Evolutionary conservation across 495 filamentous ascomycete genomes (phyloP).

Genomic region (Talaromyces trachyspermus): DNA sequence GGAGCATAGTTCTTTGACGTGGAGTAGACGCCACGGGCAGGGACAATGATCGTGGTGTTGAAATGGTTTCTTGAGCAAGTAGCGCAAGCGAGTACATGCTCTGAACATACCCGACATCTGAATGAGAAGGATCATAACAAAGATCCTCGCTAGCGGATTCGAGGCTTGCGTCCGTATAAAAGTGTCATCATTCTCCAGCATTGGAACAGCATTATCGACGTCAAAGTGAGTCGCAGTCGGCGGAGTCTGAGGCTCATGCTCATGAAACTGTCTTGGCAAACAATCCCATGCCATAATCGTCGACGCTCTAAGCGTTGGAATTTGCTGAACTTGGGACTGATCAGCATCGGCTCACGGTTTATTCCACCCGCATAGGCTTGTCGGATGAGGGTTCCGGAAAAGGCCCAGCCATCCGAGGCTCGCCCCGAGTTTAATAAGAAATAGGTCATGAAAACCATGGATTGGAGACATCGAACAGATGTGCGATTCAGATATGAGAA

Average conservation of each 20-base stretch:
- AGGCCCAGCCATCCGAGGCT: slow-evolving; percentile 67
- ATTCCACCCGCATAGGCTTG: slow-evolving; percentile 72
- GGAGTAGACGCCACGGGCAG: slow-evolving; percentile 53
- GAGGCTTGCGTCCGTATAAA: slow-evolving; percentile 38
- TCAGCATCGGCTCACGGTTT: slow-evolving; percentile 65
- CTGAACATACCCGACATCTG: slow-evolving; percentile 48
- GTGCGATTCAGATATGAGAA: slow-evolving; percentile 61
- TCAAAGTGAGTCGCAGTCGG: slow-evolving; percentile 67
- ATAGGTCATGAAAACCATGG: slow-evolving; percentile 67
- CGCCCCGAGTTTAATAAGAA: slow-evolving; percentile 76
- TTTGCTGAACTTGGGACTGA: slow-evolving; percentile 46
- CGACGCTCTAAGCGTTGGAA: slow-evolving; percentile 64
- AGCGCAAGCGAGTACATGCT: slow-evolving; percentile 67
- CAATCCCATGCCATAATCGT: slow-evolving; percentile 68
- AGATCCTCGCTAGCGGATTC: slow-evolving; percentile 30
- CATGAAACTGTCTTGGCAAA: slow-evolving; percentile 70
- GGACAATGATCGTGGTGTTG: slow-evolving; percentile 56
- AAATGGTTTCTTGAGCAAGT: slow-evolving; percentile 61
- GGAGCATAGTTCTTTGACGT: slow-evolving; percentile 51
- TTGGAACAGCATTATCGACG: slow-evolving; percentile 58
- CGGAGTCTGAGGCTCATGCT: slow-evolving; percentile 67
- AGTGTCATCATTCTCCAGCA: slow-evolving; percentile 35
- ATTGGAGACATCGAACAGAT: slow-evolving; percentile 58
- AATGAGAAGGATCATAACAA: not conserved
- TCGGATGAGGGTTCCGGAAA: slow-evolving; percentile 60